A percentile compares a stretch with the other conserved stretches of the same genome.
Conservation (phyloP, 2,329 filamentous ascomycete genomes). For the Aureobasidium sp. region DNA sequence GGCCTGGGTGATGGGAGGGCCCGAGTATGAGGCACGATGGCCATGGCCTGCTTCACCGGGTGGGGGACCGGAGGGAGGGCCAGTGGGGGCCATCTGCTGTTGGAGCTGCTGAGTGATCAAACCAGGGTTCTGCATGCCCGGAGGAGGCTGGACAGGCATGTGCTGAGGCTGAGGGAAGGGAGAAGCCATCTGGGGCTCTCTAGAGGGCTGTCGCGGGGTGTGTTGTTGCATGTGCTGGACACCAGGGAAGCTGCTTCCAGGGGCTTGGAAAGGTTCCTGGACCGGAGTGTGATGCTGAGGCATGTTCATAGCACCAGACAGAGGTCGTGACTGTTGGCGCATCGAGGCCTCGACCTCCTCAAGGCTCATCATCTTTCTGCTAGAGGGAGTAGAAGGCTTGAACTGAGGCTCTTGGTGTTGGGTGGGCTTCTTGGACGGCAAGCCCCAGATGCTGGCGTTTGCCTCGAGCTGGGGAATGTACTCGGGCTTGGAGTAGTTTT, state of each 20-base stretch:
- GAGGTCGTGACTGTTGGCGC: slow-evolving; percentile 54
- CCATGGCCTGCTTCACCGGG: slow-evolving; percentile 21
- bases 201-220: slow-evolving; percentile 5
- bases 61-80: slow-evolving; percentile 1
- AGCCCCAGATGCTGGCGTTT: slow-evolving; percentile 87
- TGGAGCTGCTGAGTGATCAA: slow-evolving; percentile 22
- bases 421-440: slow-evolving; percentile 47
- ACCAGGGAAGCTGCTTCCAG: slow-evolving; percentile 33
- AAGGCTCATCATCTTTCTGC: slow-evolving; percentile 82
- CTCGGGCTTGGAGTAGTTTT: slow-evolving; percentile 77
- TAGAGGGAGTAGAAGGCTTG: slow-evolving; percentile 25
- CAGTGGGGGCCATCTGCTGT: slow-evolving; percentile 7
- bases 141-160: slow-evolving; percentile 25
- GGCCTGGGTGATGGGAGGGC: slow-evolving; percentile 54
- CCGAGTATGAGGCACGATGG: slow-evolving; percentile 41
- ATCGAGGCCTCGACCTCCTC: slow-evolving; percentile 96
- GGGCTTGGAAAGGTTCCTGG: slow-evolving; percentile 23
- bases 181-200: slow-evolving; percentile 38
- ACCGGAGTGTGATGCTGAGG: slow-evolving; percentile 31
- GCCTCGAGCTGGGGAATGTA: slow-evolving; percentile 86
- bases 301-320: slow-evolving; percentile 39
- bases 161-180: slow-evolving; percentile 16
- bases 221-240: slow-evolving; percentile 68
- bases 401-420: slow-evolving; percentile 20
- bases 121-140: slow-evolving; percentile 18